Base-by-base conservation (phyloP, 768 basidiomycete genomes). In the Mycena alexandri region DNA sequence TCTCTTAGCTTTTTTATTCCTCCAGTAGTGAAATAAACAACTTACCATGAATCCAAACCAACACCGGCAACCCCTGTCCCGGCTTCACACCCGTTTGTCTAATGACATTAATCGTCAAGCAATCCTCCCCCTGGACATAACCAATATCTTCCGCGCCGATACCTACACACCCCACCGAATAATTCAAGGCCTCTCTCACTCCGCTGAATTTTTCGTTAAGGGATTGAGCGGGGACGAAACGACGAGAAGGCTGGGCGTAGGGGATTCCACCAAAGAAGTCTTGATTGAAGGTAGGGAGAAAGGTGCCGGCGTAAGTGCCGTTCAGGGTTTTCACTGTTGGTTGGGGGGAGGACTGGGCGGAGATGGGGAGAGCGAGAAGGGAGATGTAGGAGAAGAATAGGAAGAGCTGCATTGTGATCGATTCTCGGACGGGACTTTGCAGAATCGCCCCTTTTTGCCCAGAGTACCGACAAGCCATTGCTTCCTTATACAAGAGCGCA, bases 1-100 rank as follows among this genome's bases (percentile, higher is more conserved):
- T 62, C 61, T 62, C 61, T 61, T n/a, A n/a, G n/a, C n/a, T n/a
- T n/a, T n/a, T n/a, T 62, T 62, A 62, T 62, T 53, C 50, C 61
- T 62, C 53, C 42, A 44, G 51, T 43, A 62, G 52, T 54, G 36
- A 62, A 53, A 62, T 51, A 53, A 62, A 44, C 51, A 62, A 54
- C 61, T 29, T 62, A 62, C 61, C 61, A 54, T 62, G 51, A 46
- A 62, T 62, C 61, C 61, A 62, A 62, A 62, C 61, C 52, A 62
- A 62, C 52, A 62, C 61, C 52, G 61, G 61, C 61, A 62, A 62
- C 61, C 61, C 61, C 51, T 62, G 61, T 29, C 61, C 61, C 61
- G 61, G 61, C 61, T 62, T 62, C 61, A 62, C 61, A 62, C 61
- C 61, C 51, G 61, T 53, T n/a, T 51, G 61, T 62, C 61, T 62